Percentiles rank a stretch among this genome's conserved stretches.
phyloP scores from a whole-genome alignment of 1,284 basidiomycete species.

The Pascua guehoae region DNA sequence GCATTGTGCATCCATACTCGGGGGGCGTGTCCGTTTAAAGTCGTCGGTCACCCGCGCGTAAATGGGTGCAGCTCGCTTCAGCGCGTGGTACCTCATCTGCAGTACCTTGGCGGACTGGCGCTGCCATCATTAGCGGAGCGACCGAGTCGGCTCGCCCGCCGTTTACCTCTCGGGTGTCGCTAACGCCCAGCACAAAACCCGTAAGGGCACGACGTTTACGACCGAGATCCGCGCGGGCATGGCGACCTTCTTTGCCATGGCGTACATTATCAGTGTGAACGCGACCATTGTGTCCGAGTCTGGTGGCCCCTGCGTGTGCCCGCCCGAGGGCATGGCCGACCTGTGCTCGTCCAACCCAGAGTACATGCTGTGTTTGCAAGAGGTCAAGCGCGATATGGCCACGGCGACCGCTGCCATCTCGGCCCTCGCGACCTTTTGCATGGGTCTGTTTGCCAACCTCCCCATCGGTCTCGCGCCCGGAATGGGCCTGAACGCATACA shows the following conservation, averaged over 20 bases:
- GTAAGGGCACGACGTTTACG: conserved; percentile 71
- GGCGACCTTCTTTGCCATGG: conserved; percentile 68
- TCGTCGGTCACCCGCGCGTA: neutral
- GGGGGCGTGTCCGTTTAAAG: neutral
- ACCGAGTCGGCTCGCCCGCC: neutral
- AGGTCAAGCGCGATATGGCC: conserved; percentile 61
- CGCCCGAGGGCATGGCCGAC: conserved; percentile 35
- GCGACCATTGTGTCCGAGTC: conserved; percentile 65
- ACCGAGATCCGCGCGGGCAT: conserved; percentile 76
- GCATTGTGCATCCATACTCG: neutral
- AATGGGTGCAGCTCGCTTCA: neutral
- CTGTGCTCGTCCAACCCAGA: conserved; percentile 55
- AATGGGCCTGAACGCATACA: conserved; percentile 82
- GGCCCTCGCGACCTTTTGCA: conserved; percentile 60
- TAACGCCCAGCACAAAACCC: conserved; percentile 56
- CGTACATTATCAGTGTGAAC: conserved; percentile 46
- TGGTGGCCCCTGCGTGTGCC: conserved; percentile 77
- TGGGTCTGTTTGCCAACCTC: conserved; percentile 41
- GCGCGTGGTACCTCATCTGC: neutral
- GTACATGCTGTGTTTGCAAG: conserved; percentile 65
- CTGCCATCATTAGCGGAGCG: neutral
- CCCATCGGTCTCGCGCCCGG: conserved; percentile 56
- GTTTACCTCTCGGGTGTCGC: neutral
- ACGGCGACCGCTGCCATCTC: conserved; percentile 68
- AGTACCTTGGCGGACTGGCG: too few species aligned